Conservation (phyloP, 306 rosid genomes). For the Vicia faba region DNA sequence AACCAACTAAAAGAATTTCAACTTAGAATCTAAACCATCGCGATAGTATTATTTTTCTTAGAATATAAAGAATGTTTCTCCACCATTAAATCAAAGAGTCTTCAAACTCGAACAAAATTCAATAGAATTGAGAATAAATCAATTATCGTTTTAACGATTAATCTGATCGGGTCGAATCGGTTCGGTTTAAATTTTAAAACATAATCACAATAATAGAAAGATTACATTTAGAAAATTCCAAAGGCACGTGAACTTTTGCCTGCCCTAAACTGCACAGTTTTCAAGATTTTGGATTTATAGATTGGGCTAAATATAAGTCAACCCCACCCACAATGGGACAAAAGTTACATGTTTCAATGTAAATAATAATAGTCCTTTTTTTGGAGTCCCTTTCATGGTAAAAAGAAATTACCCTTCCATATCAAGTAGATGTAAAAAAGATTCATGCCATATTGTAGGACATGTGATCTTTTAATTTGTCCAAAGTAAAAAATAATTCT, state of each 20-base stretch:
- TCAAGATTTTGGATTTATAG: conserved; percentile 13
- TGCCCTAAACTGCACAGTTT: conserved; percentile 20
- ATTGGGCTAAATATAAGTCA: background rate
- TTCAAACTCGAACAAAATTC: background rate
- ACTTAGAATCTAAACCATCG: too few species aligned
- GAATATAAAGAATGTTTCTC: too few species aligned
- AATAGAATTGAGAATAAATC: background rate
- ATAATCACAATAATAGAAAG: background rate
- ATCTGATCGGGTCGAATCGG: background rate
- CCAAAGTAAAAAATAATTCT: too few species aligned
- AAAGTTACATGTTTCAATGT: conserved; percentile 18
- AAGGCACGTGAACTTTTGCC: conserved; percentile 52
- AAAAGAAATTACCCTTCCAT: conserved; percentile 19
- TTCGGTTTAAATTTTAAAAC: background rate
- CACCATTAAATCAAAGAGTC: too few species aligned
- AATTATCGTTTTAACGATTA: background rate
- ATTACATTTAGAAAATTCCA: conserved; percentile 5
- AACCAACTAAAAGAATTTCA: background rate
- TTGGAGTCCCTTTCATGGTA: conserved; percentile 1
- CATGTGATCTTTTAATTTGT: too few species aligned
- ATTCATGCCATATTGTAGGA: background rate
- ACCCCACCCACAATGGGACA: conserved; percentile 28
- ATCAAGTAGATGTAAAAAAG: conserved; percentile 8
- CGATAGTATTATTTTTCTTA: too few species aligned
- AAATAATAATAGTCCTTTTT: background rate